These are phyloP conservation scores for Ophiostoma sp. DNA, from an alignment of 2,329 filamentous ascomycete species.

Conservation along the genomic window DNA sequence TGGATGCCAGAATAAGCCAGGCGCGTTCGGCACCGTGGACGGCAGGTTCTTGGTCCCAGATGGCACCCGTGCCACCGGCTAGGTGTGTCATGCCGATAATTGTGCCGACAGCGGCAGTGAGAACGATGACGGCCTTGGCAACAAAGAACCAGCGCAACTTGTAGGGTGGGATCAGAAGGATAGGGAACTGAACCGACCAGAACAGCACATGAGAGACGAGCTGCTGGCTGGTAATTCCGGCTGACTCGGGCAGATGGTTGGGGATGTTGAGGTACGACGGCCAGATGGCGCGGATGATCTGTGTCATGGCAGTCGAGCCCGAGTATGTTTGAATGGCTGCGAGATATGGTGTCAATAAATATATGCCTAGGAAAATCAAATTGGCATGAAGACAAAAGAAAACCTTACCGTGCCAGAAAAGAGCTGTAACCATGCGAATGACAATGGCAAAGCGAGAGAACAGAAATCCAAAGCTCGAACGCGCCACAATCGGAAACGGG, in stretches of 20 bases:
- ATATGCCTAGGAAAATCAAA: background rate
- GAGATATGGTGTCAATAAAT: background rate
- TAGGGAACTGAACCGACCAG: conserved; percentile 51
- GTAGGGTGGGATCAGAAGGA: conserved; percentile 53
- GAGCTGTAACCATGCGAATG: conserved; percentile 36
- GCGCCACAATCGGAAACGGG: conserved; percentile 42
- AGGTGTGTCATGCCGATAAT: conserved; percentile 33
- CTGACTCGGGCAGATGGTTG: conserved; percentile 42
- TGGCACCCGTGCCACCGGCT: conserved; percentile 32
- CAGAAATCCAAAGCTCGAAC: conserved; percentile 39
- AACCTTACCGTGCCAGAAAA: conserved; percentile 38
- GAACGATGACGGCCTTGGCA: conserved; percentile 35
- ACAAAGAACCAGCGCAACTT: conserved; percentile 51
- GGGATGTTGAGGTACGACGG: conserved; percentile 44
- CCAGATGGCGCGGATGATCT: conserved; percentile 43
- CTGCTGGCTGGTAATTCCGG: conserved; percentile 52
- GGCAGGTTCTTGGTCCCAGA: conserved; percentile 33
- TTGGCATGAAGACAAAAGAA: too few relatives aligned
- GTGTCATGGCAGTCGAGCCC: conserved; percentile 38
- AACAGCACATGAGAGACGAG: conserved; percentile 54
- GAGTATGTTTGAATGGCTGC: conserved; percentile 37
- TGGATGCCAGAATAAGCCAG: conserved; percentile 34
- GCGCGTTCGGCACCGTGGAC: conserved; percentile 31
- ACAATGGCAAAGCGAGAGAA: conserved; percentile 37
- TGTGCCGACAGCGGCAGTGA: conserved; percentile 11